These are phyloP conservation scores for Acanthamoeba polyphaga DNA, from an alignment of 208 protist genomes.

Conservation along the genomic window DNA sequence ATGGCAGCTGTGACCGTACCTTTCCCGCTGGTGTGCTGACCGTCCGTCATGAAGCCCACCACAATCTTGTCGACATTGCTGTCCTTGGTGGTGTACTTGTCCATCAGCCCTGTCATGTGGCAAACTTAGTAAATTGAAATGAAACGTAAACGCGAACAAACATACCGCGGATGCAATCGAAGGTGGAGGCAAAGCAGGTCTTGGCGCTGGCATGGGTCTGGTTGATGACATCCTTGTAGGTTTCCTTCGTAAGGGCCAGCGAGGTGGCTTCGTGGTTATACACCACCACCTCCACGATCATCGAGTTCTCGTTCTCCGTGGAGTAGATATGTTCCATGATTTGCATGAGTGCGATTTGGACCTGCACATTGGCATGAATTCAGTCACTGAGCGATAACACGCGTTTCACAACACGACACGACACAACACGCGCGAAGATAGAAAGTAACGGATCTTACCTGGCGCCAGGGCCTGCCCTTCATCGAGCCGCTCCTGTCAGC, in stretches of 20 bases:
- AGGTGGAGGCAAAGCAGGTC: conserved; percentile 57
- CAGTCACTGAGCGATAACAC: not conserved
- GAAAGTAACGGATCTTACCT: no score
- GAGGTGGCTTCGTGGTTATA: conserved; percentile 36
- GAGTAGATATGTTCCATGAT: conserved; percentile 59
- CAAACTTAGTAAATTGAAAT: not conserved
- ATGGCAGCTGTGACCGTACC: not conserved
- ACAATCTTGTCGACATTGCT: conserved; percentile 50
- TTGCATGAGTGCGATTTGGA: conserved; percentile 35
- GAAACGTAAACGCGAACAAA: not conserved
- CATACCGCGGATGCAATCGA: conserved; percentile 34
- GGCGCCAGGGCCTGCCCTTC: conserved; percentile 18
- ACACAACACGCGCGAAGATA: no score
- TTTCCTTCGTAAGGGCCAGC: not conserved
- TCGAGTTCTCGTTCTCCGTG: not conserved
- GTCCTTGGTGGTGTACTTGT: not conserved
- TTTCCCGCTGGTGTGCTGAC: conserved; percentile 58
- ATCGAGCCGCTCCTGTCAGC: conserved; percentile 52
- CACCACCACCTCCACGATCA: conserved; percentile 46
- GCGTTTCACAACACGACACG: no score
- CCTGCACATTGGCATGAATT: not conserved
- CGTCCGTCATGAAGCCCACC: conserved; percentile 62
- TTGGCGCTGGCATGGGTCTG: conserved; percentile 15
- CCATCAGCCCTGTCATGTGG: not conserved
- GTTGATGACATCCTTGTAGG: conserved; percentile 26